Percentiles rank a stretch among this genome's conserved stretches.
Conservation (phyloP, 2,329 filamentous ascomycete genomes). For the Neopestalotiopsis sp. region DNA sequence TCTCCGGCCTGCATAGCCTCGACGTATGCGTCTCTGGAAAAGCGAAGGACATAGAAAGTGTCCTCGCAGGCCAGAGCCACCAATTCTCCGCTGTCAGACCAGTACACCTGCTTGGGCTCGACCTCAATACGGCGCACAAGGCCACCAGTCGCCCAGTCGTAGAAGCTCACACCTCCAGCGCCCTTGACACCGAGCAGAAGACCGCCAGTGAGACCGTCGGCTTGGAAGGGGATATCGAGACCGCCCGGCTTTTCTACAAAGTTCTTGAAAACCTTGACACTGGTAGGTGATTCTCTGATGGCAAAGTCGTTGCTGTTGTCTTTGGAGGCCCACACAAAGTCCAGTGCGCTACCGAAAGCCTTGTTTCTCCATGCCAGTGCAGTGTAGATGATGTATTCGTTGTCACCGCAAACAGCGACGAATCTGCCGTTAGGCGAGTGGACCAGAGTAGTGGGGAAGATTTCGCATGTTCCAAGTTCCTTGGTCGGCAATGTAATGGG, state of each 20-base stretch:
- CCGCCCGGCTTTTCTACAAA: conserved; percentile 91
- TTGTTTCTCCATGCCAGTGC: conserved; percentile 97
- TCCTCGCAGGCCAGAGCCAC: conserved; percentile 94
- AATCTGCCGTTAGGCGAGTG: conserved; percentile 97
- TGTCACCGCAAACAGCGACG: conserved; percentile 83
- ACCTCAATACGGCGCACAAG: conserved; percentile 92
- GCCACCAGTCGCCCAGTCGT: conserved; percentile 91
- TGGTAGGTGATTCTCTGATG: conserved; percentile 91
- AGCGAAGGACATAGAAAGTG: conserved; percentile 91
- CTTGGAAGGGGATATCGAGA: conserved; percentile 93
- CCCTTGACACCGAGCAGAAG: conserved; percentile 93
- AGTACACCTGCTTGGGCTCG: conserved; percentile 79
- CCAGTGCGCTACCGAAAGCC: conserved; percentile 91
- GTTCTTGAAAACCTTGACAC: conserved; percentile 97
- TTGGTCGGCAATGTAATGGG: conserved; percentile 88
- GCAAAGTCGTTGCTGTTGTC: conserved; percentile 99
- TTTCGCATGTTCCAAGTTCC: conserved; percentile 93
- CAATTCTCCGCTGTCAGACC: conserved; percentile 95
- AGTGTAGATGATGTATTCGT: conserved; percentile 99
- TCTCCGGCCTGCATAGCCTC: conserved; percentile 82
- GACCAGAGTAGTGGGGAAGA: conserved; percentile 92
- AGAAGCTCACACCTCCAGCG: conserved; percentile 92
- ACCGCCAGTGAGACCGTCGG: conserved; percentile 88
- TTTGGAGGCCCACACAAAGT: conserved; percentile 97
- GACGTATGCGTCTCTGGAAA: conserved; percentile 86